Evolutionary conservation across 139 green algal species (phyloP).

Genomic region (Astrephomene gubernaculifera): DNA sequence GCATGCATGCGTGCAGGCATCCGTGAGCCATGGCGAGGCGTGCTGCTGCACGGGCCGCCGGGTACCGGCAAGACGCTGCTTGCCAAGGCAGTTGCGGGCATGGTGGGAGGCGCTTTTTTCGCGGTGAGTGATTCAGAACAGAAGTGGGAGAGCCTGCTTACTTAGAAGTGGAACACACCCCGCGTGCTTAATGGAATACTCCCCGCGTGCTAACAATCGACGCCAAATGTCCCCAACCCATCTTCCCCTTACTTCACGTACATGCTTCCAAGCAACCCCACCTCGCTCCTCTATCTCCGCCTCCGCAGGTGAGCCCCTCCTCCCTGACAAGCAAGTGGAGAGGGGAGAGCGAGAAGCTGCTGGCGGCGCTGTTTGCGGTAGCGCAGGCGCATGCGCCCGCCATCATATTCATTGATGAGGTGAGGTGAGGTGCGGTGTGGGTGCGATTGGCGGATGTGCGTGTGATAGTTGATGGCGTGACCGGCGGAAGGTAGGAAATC

Average conservation of each 20-base stretch:
- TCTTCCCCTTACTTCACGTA: background rate
- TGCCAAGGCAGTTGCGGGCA: constrained; percentile 52
- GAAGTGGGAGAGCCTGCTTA: too few species aligned
- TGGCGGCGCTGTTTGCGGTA: constrained; percentile 73
- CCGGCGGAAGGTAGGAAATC: too few species aligned
- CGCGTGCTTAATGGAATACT: too few species aligned
- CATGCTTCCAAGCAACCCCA: too few species aligned
- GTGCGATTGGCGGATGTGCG: too few species aligned
- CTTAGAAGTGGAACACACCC: too few species aligned
- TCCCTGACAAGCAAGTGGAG: constrained; percentile 72
- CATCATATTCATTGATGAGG: constrained; percentile 75
- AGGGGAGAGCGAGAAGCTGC: constrained; percentile 65
- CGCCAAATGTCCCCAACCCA: too few species aligned
- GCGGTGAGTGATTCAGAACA: constrained; percentile 27
- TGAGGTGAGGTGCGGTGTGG: too few species aligned
- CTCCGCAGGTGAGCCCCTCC: constrained; percentile 75
- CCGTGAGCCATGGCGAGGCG: constrained; percentile 82
- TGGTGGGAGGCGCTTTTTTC: constrained; percentile 63
- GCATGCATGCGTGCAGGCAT: too few species aligned
- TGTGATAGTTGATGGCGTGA: too few species aligned
- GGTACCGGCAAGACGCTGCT: constrained; percentile 88
- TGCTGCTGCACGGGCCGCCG: constrained; percentile 95
- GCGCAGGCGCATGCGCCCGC: constrained; percentile 71
- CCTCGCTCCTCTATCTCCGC: too few species aligned
- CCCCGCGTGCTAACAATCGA: too few species aligned